Percentiles rank a stretch among this genome's conserved stretches.
phyloP scores from a whole-genome alignment of 75 land plant species.

The Cryptomeria japonica region DNA sequence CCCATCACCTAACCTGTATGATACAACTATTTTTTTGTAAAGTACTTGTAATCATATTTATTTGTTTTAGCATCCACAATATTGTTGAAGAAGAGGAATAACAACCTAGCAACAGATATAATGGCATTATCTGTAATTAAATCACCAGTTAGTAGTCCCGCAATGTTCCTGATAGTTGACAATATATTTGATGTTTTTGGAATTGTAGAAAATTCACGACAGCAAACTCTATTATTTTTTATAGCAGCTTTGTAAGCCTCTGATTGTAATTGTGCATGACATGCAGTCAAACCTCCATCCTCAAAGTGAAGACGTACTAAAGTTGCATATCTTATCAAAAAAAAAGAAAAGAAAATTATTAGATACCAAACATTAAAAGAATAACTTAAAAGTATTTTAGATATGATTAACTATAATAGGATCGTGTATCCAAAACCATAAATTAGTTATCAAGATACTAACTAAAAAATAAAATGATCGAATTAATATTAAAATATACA shows the following conservation, averaged over 20 bases:
- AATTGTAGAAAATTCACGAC: slow-evolving; percentile 65
- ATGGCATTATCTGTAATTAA: slow-evolving; percentile 80
- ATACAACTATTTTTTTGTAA: not conserved
- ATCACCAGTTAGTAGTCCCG: slow-evolving; percentile 63
- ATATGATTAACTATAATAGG: too few relatives aligned
- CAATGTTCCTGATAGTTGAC: slow-evolving; percentile 48
- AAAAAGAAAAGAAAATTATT: not conserved
- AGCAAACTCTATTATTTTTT: slow-evolving; percentile 37
- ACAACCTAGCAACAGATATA: slow-evolving; percentile 50
- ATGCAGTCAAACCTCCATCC: slow-evolving; percentile 41
- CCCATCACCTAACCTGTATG: slow-evolving; percentile 61
- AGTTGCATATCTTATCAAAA: slow-evolving; percentile 7
- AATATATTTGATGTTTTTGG: slow-evolving; percentile 46
- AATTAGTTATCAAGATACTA: too few relatives aligned
- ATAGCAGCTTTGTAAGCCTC: slow-evolving; percentile 73
- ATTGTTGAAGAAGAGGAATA: not conserved
- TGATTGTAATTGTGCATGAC: slow-evolving; percentile 67
- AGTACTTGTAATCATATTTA: not conserved
- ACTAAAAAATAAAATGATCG: too few relatives aligned
- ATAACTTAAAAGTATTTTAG: too few relatives aligned
- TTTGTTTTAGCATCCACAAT: not conserved
- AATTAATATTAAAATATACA: too few relatives aligned
- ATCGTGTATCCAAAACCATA: too few relatives aligned
- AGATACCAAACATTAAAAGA: not conserved
- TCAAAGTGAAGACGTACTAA: slow-evolving; percentile 63